phyloP scores from a whole-genome alignment of 1,139 yeast genomes.

The Magnusiomyces tetraspermus region DNA sequence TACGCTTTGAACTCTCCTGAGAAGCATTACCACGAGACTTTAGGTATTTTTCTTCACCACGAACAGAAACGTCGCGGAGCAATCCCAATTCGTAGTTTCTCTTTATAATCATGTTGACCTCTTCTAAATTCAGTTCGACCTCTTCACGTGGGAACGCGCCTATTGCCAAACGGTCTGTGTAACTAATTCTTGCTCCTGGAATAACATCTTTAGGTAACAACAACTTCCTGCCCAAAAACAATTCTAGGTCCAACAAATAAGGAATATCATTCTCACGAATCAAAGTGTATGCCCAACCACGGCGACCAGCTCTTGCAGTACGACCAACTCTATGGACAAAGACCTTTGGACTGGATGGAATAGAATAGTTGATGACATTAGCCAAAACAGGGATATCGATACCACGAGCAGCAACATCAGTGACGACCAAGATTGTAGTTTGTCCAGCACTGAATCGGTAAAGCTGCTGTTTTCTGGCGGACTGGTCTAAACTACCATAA shows the following conservation, averaged over 20 bases:
- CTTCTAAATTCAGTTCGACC: slow-evolving; percentile 64
- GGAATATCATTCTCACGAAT: slow-evolving; percentile 82
- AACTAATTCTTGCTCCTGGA: slow-evolving; percentile 50
- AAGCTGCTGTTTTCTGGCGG: slow-evolving; percentile 85
- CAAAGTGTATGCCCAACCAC: slow-evolving; percentile 95
- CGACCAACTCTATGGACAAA: slow-evolving; percentile 97
- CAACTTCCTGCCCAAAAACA: slow-evolving; percentile 79
- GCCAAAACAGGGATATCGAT: slow-evolving; percentile 96
- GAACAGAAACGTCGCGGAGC: slow-evolving; percentile 60
- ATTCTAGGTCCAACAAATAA: slow-evolving; percentile 78
- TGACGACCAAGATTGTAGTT: slow-evolving; percentile 77
- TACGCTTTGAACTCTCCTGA: slow-evolving; percentile 68
- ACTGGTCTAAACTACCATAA: slow-evolving; percentile 91
- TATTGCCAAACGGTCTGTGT: slow-evolving; percentile 66
- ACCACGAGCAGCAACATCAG: slow-evolving; percentile 99
- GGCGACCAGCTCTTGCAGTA: slow-evolving; percentile 97
- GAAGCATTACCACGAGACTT: slow-evolving; percentile 86
- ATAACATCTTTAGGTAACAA: slow-evolving; percentile 38
- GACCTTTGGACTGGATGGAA: slow-evolving; percentile 87
- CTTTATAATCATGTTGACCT: slow-evolving; percentile 51
- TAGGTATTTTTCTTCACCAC: slow-evolving; percentile 81
- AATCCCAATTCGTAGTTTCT: slow-evolving; percentile 62
- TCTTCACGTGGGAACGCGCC: slow-evolving; percentile 73
- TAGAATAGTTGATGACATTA: slow-evolving; percentile 79
- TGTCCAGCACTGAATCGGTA: slow-evolving; percentile 77